A percentile compares a stretch with the other conserved stretches of the same genome.
Conservation (phyloP, 805 yeast species). For the Clavispora asparagi region DNA sequence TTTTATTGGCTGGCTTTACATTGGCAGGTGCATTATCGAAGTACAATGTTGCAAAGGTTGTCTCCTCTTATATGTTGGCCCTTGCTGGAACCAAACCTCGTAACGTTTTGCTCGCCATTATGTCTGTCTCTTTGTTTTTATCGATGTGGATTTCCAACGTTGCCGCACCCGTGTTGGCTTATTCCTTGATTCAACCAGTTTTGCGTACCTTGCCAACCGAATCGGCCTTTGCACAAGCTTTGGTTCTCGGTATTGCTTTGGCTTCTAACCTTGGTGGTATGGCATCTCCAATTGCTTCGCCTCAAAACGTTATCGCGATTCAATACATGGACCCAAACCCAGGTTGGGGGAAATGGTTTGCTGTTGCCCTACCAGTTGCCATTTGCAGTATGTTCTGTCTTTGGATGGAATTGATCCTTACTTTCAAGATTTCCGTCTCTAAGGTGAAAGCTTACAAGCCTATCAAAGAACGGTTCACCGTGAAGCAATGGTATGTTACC, state of each 20-base stretch:
- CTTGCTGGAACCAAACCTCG: conserved; percentile 85
- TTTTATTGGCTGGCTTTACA: conserved; percentile 89
- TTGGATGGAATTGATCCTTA: conserved; percentile 67
- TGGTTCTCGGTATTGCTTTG: conserved; percentile 85
- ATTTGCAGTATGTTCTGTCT: conserved; percentile 55
- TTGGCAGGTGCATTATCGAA: conserved; percentile 92
- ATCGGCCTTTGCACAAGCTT: conserved; percentile 73
- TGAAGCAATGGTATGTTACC: conserved; percentile 71
- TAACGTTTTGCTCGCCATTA: conserved; percentile 67
- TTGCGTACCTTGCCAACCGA: conserved; percentile 77
- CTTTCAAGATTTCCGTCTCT: conserved; percentile 50
- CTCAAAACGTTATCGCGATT: conserved; percentile 89
- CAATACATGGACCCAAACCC: conserved; percentile 76
- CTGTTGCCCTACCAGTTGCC: conserved; percentile 78
- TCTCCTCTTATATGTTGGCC: conserved; percentile 77
- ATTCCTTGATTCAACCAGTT: conserved; percentile 85
- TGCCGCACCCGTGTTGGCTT: conserved; percentile 94
- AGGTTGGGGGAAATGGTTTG: conserved; percentile 92
- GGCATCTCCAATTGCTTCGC: conserved; percentile 96
- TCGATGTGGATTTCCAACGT: conserved; percentile 97
- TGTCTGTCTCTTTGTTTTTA: conserved; percentile 80
- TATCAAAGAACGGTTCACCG: conserved; percentile 60
- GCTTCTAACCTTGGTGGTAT: conserved; percentile 95
- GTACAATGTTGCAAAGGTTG: conserved; percentile 78
- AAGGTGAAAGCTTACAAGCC: conserved; percentile 59